Conservation (phyloP, 2,329 filamentous ascomycete genomes). For the Chaetomium globosum region DNA sequence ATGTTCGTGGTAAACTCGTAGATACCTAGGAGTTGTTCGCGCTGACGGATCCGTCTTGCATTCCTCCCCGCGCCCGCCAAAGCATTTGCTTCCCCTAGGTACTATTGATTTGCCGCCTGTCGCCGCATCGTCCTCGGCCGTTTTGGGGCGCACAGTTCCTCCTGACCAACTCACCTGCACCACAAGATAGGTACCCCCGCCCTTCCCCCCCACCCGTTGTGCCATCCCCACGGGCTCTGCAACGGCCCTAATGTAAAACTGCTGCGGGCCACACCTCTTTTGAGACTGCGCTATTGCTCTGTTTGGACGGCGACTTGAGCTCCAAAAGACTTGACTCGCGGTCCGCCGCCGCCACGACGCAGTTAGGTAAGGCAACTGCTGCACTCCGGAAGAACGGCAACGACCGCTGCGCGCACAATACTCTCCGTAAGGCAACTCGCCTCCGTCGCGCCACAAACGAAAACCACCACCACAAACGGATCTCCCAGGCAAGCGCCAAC, state of each 20-base stretch:
- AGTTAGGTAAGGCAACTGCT: background rate
- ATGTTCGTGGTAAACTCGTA: background rate
- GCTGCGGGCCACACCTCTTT: background rate
- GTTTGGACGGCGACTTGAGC: slow-evolving; percentile 13
- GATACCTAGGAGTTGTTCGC: background rate
- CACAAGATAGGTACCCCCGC: slow-evolving; percentile 5
- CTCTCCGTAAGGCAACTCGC: background rate
- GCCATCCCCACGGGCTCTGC: slow-evolving; percentile 11
- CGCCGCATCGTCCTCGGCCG: slow-evolving; percentile 11
- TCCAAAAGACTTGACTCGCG: slow-evolving; percentile 1
- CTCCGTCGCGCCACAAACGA: slow-evolving; percentile 12
- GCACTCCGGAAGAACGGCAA: slow-evolving; percentile 3
- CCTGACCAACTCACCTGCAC: slow-evolving; percentile 13
- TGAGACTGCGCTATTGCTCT: slow-evolving; percentile 9
- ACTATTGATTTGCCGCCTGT: slow-evolving; percentile 12
- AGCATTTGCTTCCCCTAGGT: slow-evolving; percentile 15
- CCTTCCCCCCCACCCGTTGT: too few species aligned
- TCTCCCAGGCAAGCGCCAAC: background rate
- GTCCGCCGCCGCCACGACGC: slow-evolving; percentile 2
- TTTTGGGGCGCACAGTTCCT: slow-evolving; percentile 14
- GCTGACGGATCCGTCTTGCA: slow-evolving; percentile 4
- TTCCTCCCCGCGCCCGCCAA: background rate
- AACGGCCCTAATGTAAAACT: background rate
- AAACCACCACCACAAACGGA: background rate
- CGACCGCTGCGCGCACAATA: slow-evolving; percentile 2